Evolutionary conservation across 2,329 filamentous ascomycete species (phyloP), one percentile per base, ranked within the genome.

Genomic region (Botryotinia calthae): DNA sequence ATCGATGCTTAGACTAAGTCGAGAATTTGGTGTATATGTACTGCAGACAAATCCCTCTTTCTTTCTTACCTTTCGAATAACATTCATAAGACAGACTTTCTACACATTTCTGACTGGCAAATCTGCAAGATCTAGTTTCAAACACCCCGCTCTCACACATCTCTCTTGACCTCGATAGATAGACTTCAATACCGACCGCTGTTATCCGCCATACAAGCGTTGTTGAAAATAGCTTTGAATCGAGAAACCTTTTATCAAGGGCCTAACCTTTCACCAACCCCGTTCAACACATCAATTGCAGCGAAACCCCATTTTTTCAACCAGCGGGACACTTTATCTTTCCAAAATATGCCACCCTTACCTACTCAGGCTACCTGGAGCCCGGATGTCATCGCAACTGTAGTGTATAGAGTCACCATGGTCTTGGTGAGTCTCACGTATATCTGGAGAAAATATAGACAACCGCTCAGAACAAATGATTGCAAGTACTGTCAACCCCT

Each of bases 331-430:
- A 51, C 20, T 9, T 34, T 28, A 1, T 31, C 14, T 63, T 22
- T 2, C n/a, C 68, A 28, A 14, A 54, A 51, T 6, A 71, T 64
- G 58, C 31, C 44, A 16, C 58, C 56, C 16, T 20, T 71, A 28
- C 42, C 44, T 4, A 4, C 4, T 20, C 56, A 65, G 28, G 37
- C 18, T 6, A 56, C 28, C 9, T 74, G 73, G 71, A 69, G 64
- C 4, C 73, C 73, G 3, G 62, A 71, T 54, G 34, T 73, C 59
- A 73, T 74, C 25, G 68, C 64, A 40, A 70, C 63, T 22, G 64
- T 73, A 14, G 42, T 70, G 3, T 74, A 73, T 56, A 72, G 68
- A 64, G 28, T 62, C 20, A 58, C 62, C 51, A 74, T 74, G 73
- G 44, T 70, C 56, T 25, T 71, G 40, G 67, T 71, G 10, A 61